Conservation (phyloP, 1,139 yeast genomes). For the Saccharomyces hybrid region DNA sequence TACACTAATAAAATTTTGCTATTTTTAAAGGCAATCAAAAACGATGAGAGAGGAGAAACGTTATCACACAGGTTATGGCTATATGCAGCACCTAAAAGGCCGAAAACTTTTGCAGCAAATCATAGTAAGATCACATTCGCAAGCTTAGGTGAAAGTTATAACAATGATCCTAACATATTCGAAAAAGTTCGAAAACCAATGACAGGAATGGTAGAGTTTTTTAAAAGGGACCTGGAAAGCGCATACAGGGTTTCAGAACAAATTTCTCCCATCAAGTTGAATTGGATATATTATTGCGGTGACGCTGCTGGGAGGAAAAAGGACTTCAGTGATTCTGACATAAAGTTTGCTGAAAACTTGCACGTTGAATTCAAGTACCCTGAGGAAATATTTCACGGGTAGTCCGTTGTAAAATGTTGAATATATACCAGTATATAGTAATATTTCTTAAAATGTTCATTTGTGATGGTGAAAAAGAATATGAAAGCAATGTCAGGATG, state of each 20-base stretch:
- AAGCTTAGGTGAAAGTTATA: slow-evolving; percentile 17
- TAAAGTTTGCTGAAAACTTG: slow-evolving; percentile 52
- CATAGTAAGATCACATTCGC: slow-evolving; percentile 5
- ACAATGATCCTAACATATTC: slow-evolving; percentile 16
- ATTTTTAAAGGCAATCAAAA: slow-evolving; percentile 29
- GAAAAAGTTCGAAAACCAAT: slow-evolving; percentile 61
- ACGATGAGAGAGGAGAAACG: slow-evolving; percentile 14
- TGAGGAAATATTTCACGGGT: slow-evolving; percentile 42
- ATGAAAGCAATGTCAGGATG: not conserved
- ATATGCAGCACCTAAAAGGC: slow-evolving; percentile 56
- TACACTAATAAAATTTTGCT: slow-evolving; percentile 41
- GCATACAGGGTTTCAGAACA: not conserved
- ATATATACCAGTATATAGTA: not conserved
- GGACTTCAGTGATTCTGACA: slow-evolving; percentile 79
- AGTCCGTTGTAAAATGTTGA: not conserved
- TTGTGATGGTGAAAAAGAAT: not conserved
- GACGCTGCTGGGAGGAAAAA: slow-evolving; percentile 85
- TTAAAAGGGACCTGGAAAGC: slow-evolving; percentile 33
- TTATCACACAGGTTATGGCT: slow-evolving; percentile 39
- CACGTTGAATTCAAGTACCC: slow-evolving; percentile 57
- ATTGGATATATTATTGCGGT: slow-evolving; percentile 67
- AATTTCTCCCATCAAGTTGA: slow-evolving; percentile 32
- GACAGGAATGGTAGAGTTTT: slow-evolving; percentile 59
- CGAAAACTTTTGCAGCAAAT: slow-evolving; percentile 23
- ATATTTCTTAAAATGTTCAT: not conserved